Evolutionary conservation across 768 basidiomycete genomes (phyloP), one percentile per base, ranked within the genome.

Genomic region (Suillus lakei): DNA sequence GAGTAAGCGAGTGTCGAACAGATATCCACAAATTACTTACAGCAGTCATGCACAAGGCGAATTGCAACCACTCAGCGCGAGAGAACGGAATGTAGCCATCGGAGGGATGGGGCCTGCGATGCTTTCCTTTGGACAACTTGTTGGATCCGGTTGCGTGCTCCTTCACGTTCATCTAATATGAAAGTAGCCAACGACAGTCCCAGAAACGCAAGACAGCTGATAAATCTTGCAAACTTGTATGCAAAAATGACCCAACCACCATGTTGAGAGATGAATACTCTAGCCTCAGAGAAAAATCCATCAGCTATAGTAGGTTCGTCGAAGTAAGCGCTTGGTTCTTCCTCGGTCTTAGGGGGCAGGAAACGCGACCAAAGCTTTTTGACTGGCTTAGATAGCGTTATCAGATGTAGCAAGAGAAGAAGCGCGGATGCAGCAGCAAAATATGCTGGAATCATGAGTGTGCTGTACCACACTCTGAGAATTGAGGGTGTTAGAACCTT

Each of bases 221-320:
- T 46, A 21, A 73, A 64, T 59, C 73, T 67, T 36, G 71, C 71
- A 2, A 67, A 30, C 34, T 71, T 71, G 67, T 70, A 71, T 28
- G 59, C 67, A 51, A 69, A 74, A 44, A 76, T 72, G 46, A 65
- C 63, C 12, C 41, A 30, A n/a, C 72, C 74, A 4, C 74, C 73
- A 60, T 71, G 70, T 10, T 55, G 44, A 16, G 61, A 56, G 26
- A 75, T 53, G 61, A 68, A 65, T 32, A 44, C 58, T 43, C 73
- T 74, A 60, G 82, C 69, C 58, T 82, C 80, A 30, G 73, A 71
- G 36, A 73, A 61, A 41, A 81, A 59, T 32, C 43, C 46, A 7
- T 58, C 28, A 21, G 39, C 32, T 30, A 23, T 41, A 26, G 16
- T n/a, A 39, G 32, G 28, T 63, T 62, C 41, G 15, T 26, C 28